Conservation (phyloP, 2,329 filamentous ascomycete species). For the Arachnopeziza araneosa region DNA sequence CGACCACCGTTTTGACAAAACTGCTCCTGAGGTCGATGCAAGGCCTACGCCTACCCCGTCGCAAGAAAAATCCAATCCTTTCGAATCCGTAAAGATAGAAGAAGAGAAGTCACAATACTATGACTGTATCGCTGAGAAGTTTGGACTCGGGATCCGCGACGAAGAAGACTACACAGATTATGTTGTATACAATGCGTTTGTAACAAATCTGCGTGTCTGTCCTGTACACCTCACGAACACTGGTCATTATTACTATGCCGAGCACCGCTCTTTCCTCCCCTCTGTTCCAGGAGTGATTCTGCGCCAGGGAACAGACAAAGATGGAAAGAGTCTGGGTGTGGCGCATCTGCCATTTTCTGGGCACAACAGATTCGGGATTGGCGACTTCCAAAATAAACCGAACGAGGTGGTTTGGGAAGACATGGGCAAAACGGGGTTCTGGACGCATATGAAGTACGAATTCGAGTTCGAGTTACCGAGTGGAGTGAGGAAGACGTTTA, state of each 20-base stretch:
- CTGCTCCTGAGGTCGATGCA: constrained; percentile 17
- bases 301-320: constrained; percentile 17
- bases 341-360: constrained; percentile 18
- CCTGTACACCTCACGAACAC: constrained; percentile 15
- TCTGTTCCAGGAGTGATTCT: constrained; percentile 19
- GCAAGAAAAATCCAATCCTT: constrained; percentile 17
- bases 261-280: constrained; percentile 20
- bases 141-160: constrained; percentile 17
- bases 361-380: constrained; percentile 18
- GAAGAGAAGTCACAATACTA: constrained; percentile 11
- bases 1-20: constrained; percentile 22
- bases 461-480: constrained; percentile 13
- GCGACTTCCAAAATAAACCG: constrained; percentile 13
- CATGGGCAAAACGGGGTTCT: constrained; percentile 18
- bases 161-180: constrained; percentile 19
- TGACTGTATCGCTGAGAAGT: constrained; percentile 18
- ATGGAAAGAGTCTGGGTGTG: constrained; percentile 15
- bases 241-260: constrained; percentile 20
- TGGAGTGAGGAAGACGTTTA: constrained; percentile 13
- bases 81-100: constrained; percentile 4
- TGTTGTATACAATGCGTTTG: constrained; percentile 20
- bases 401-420: constrained; percentile 18
- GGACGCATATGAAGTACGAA: constrained; percentile 24
- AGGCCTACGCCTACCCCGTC: constrained; percentile 17
- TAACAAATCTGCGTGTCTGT: constrained; percentile 22